phyloP scores from a whole-genome alignment of 1,284 basidiomycete genomes.

The Ceratobasidium sp. region DNA sequence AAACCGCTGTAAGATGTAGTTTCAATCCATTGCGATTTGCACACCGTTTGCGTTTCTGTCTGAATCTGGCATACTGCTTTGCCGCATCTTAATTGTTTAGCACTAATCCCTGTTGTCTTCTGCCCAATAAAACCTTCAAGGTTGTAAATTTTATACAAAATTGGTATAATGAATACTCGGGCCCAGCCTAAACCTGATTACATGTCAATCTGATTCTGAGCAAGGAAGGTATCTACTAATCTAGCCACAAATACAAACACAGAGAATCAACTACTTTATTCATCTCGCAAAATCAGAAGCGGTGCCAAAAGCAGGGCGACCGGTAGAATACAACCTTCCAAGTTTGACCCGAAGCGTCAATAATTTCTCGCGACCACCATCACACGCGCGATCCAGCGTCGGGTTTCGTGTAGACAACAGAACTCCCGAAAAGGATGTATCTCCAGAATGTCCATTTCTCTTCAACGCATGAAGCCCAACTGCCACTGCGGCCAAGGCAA shows the following conservation, averaged over 20 bases:
- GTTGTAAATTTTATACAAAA: background rate
- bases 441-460: constrained; percentile 33
- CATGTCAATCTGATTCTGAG: background rate
- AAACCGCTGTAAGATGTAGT: too few relatives aligned
- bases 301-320: constrained; percentile 32
- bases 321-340: constrained; percentile 7
- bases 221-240: background rate
- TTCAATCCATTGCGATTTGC: too few relatives aligned
- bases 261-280: background rate
- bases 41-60: too few relatives aligned
- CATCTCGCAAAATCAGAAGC: constrained; percentile 2
- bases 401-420: constrained; percentile 37
- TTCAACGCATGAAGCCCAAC: constrained; percentile 31
- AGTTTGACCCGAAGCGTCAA: constrained; percentile 29
- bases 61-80: too few relatives aligned
- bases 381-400: constrained; percentile 40
- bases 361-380: constrained; percentile 30
- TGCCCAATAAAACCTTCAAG: too few relatives aligned
- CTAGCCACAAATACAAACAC: background rate
- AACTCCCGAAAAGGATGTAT: constrained; percentile 38
- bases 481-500: constrained; percentile 11
- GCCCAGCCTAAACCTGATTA: background rate
- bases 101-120: too few relatives aligned
- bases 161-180: background rate
- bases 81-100: too few relatives aligned